phyloP scores from a whole-genome alignment of 2,329 filamentous ascomycete species.

The Penicillium psychrosexuale region DNA sequence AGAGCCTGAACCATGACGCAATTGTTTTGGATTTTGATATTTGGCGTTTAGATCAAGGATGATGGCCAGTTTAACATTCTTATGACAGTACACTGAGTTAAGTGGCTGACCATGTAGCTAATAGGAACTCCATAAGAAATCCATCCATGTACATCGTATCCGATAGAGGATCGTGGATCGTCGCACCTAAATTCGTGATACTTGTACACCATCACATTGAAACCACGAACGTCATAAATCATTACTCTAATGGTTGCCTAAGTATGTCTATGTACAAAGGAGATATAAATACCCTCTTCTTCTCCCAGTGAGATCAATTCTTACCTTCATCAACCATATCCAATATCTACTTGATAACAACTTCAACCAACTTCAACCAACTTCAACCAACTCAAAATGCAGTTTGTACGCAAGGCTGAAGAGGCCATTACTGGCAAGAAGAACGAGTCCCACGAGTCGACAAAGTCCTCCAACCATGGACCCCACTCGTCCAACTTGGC shows the following conservation, averaged over 20 bases:
- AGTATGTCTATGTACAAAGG: not conserved
- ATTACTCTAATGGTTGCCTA: not conserved
- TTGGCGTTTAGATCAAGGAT: not conserved
- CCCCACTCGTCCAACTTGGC: constrained; percentile 15
- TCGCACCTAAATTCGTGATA: not conserved
- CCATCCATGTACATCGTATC: not conserved
- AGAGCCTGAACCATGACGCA: not conserved
- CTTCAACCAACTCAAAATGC: not conserved
- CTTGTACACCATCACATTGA: not conserved
- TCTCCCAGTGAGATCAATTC: not conserved
- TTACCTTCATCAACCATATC: not conserved
- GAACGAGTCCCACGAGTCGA: constrained; percentile 11
- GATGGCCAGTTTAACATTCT: not conserved
- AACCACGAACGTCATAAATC: not conserved
- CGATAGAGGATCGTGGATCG: not conserved
- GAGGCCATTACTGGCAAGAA: constrained; percentile 37
- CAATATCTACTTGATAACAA: not conserved
- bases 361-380: not conserved
- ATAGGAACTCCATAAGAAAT: not conserved
- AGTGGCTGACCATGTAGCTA: not conserved
- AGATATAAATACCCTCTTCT: not conserved
- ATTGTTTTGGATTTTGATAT: not conserved
- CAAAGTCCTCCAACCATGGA: constrained; percentile 14
- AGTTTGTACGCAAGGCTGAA: constrained; percentile 46
- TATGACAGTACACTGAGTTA: not conserved